Evolutionary conservation across 768 basidiomycete species (phyloP).

Genomic region (Dioszegia crocea): DNA sequence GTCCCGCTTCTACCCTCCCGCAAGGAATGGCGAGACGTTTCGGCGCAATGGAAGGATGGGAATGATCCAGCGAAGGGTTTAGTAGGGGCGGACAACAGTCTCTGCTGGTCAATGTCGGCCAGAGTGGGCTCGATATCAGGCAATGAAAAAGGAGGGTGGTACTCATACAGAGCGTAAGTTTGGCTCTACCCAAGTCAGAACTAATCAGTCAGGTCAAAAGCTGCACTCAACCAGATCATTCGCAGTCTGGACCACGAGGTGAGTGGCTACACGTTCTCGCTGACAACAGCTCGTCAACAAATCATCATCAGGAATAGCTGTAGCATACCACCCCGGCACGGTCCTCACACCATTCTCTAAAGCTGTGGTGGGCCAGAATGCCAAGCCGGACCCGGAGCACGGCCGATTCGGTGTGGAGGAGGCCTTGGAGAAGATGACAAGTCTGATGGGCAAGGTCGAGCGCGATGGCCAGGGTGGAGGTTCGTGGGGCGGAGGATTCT

Average conservation of each 20-base stretch:
- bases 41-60: conserved; percentile 15
- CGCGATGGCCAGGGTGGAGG: conserved; percentile 10
- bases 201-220: conserved; percentile 49
- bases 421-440: conserved; percentile 39
- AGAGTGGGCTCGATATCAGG: conserved; percentile 52
- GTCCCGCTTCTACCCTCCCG: conserved; percentile 50
- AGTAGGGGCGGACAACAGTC: conserved; percentile 31
- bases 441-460: conserved; percentile 32
- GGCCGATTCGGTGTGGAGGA: conserved; percentile 49
- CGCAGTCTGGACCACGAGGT: conserved; percentile 51
- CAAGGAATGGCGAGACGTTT: conserved; percentile 29
- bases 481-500: conserved; percentile 41
- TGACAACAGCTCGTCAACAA: conserved; percentile 37
- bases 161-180: conserved; percentile 45
- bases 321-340: conserved; percentile 49
- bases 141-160: conserved; percentile 51
- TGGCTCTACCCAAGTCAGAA: neutral
- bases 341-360: conserved; percentile 45
- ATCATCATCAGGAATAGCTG: conserved; percentile 48
- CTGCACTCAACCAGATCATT: conserved; percentile 52
- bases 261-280: neutral
- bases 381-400: conserved; percentile 40
- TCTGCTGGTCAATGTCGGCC: conserved; percentile 50
- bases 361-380: conserved; percentile 40
- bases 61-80: conserved; percentile 49